phyloP scores from a whole-genome alignment of 108 stramenopile genomes.

The Parmales sp. region DNA sequence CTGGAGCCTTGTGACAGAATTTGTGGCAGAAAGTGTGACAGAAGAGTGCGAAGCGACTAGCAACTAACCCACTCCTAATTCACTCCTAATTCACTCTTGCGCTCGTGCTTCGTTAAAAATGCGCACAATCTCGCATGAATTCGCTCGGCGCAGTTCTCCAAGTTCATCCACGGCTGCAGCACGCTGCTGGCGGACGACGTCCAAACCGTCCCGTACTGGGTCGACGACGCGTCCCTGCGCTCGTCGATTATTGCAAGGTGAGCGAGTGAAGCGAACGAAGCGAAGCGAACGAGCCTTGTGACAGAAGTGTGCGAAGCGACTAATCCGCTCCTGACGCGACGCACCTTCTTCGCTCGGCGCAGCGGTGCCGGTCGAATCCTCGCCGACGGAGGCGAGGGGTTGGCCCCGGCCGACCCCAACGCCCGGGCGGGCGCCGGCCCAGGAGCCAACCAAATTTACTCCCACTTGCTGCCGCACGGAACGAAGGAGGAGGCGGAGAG shows the following conservation, averaged over 20 bases:
- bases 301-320: no score
- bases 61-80: background rate
- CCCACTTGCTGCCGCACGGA: conserved; percentile 58
- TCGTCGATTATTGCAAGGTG: conserved; percentile 77
- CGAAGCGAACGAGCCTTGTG: no score
- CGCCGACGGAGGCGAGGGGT: conserved; percentile 20
- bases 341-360: no score
- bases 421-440: conserved; percentile 45
- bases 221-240: conserved; percentile 83
- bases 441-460: conserved; percentile 73
- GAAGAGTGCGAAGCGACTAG: background rate
- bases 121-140: no score
- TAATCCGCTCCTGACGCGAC: no score
- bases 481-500: background rate
- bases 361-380: conserved; percentile 61
- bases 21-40: background rate
- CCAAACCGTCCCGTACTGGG: conserved; percentile 86
- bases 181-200: conserved; percentile 87
- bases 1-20: no score
- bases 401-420: background rate
- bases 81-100: no score
- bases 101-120: no score
- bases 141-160: conserved; percentile 28
- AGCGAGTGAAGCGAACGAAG: no score
- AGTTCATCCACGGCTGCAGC: conserved; percentile 83